Conservation (phyloP, 352 stramenopile genomes). For the Phytophthora melonis region DNA sequence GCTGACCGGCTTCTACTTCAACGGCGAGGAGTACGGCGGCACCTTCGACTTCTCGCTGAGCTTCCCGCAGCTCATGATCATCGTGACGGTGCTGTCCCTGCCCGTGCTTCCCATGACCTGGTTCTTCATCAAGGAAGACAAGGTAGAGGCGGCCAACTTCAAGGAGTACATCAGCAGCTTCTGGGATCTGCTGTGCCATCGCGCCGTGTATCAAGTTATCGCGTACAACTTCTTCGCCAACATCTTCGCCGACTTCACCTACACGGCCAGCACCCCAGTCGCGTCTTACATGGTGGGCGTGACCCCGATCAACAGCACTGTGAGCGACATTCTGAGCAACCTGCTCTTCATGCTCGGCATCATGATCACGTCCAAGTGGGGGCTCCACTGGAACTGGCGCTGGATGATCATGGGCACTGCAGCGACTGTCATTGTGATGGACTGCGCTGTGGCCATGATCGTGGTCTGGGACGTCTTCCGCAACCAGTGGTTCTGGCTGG, state of each 20-base stretch:
- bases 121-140: constrained; percentile 47
- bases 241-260: constrained; percentile 44
- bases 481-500: constrained; percentile 33
- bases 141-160: constrained; percentile 33
- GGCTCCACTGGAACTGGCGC: constrained; percentile 36
- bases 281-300: constrained; percentile 43
- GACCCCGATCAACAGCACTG: constrained; percentile 38
- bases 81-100: constrained; percentile 36
- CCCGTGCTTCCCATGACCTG: constrained; percentile 41
- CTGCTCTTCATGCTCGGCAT: constrained; percentile 43
- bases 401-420: constrained; percentile 30
- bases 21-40: constrained; percentile 41
- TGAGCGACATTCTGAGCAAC: constrained; percentile 45
- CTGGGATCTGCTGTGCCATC: constrained; percentile 38
- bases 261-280: constrained; percentile 34
- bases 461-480: constrained; percentile 30
- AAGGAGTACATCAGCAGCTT: constrained; percentile 40
- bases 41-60: constrained; percentile 32
- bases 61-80: constrained; percentile 48
- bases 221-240: constrained; percentile 44
- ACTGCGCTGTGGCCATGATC: constrained; percentile 23
- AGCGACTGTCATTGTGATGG: constrained; percentile 13
- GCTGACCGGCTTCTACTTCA: constrained; percentile 58
- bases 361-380: constrained; percentile 46
- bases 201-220: constrained; percentile 49